A percentile compares a stretch with the other conserved stretches of the same genome.
Evolutionary conservation across 257 asterid species (phyloP).

Genomic region (Apocynum venetum): DNA sequence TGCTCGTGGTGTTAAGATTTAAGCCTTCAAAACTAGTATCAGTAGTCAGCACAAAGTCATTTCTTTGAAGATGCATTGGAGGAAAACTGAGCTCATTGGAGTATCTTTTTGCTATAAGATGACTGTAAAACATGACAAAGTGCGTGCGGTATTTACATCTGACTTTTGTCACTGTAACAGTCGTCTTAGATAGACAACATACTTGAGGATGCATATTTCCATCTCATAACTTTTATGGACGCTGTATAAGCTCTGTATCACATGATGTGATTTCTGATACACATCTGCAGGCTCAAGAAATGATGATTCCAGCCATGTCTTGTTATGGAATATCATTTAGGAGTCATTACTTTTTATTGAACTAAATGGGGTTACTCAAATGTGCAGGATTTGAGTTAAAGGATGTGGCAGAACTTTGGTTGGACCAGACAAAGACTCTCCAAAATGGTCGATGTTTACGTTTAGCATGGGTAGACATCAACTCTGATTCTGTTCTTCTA

Average conservation of each 20-base stretch:
- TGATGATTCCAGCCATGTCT: conserved; percentile 27
- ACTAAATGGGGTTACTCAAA: conserved; percentile 10
- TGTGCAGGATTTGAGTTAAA: conserved; percentile 35
- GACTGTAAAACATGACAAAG: conserved; percentile 16
- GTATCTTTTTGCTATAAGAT: conserved; percentile 11
- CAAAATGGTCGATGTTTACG: conserved; percentile 50
- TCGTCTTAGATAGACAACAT: conserved; percentile 6
- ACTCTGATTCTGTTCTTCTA: conserved; percentile 48
- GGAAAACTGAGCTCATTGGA: conserved; percentile 13
- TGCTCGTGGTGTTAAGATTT: background rate
- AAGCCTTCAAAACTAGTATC: background rate
- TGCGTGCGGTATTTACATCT: conserved; percentile 21
- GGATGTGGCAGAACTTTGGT: conserved; percentile 28
- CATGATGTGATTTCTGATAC: background rate
- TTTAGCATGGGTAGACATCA: conserved; percentile 38
- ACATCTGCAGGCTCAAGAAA: conserved; percentile 19
- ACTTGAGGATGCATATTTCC: conserved; percentile 8
- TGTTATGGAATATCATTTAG: conserved; percentile 9
- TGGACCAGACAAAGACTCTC: conserved; percentile 52
- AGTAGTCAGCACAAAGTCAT: background rate
- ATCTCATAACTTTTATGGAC: conserved; percentile 13
- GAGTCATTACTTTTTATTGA: conserved; percentile 5
- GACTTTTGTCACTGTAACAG: conserved; percentile 3
- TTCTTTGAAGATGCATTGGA: conserved; percentile 1
- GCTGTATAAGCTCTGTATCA: conserved; percentile 11